These are phyloP conservation scores for Backusella liffmaniae DNA, from an alignment of 192 early-diverging fungal species.

Conservation along the genomic window DNA sequence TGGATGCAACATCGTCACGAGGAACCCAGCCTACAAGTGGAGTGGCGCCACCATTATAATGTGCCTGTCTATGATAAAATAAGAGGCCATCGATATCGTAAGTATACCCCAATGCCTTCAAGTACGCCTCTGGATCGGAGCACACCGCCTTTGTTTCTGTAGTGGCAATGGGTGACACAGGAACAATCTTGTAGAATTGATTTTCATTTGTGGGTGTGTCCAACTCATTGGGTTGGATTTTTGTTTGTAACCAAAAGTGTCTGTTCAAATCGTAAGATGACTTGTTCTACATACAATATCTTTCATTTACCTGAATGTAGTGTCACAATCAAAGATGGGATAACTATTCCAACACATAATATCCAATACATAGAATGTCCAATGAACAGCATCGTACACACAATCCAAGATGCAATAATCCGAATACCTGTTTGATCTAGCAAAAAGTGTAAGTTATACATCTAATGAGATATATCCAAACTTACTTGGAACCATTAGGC, in stretches of 20 bases:
- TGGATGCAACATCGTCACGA: slow-evolving; percentile 31
- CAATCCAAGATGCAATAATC: slow-evolving; percentile 63
- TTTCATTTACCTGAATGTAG: slow-evolving; percentile 45
- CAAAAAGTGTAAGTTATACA: no score
- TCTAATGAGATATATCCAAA: background rate
- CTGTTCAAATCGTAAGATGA: background rate
- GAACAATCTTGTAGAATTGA: slow-evolving; percentile 26
- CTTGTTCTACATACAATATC: background rate
- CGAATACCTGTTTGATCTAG: slow-evolving; percentile 25
- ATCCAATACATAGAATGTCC: slow-evolving; percentile 57
- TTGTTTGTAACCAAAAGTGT: slow-evolving; percentile 49
- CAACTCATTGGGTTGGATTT: slow-evolving; percentile 45
- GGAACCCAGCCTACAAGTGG: slow-evolving; percentile 57
- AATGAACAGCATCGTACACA: slow-evolving; percentile 47
- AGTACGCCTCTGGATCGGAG: background rate
- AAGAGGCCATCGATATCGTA: slow-evolving; percentile 48
- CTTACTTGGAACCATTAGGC: slow-evolving; percentile 48
- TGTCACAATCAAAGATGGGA: slow-evolving; percentile 62
- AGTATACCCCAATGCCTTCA: background rate
- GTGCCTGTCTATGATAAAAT: slow-evolving; percentile 52
- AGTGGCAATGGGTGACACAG: slow-evolving; percentile 15
- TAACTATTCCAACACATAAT: slow-evolving; percentile 64
- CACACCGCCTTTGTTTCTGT: slow-evolving; percentile 6
- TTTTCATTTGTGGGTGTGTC: slow-evolving; percentile 35
- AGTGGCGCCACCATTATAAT: slow-evolving; percentile 53